Evolutionary conservation across 495 filamentous ascomycete species (phyloP).

Genomic region (Xylaria intraflava): DNA sequence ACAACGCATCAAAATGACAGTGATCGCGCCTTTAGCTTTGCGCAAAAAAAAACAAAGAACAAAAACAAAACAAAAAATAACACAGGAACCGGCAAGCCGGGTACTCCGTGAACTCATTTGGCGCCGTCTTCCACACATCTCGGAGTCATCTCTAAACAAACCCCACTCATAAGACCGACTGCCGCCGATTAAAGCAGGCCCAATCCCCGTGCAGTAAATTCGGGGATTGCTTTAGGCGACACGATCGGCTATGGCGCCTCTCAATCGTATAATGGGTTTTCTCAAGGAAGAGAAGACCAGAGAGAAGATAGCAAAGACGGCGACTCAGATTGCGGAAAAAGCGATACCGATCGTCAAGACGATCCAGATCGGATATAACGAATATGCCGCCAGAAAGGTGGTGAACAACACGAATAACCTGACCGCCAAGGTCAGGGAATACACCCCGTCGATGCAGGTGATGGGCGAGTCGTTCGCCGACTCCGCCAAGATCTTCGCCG

Average conservation of each 20-base stretch:
- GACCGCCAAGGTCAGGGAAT: neutral
- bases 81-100: neutral
- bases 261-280: neutral
- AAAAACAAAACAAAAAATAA: neutral
- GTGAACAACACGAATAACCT: neutral
- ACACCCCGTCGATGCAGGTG: constrained; percentile 19
- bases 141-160: neutral
- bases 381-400: neutral
- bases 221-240: neutral
- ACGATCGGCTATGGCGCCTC: neutral
- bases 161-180: neutral
- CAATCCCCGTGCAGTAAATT: neutral
- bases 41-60: neutral
- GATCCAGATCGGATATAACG: constrained; percentile 1
- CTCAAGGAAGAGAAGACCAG: neutral
- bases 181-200: neutral
- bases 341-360: constrained; percentile 8
- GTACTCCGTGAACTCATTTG: neutral
- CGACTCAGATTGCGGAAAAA: neutral
- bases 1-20: neutral
- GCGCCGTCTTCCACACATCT: neutral
- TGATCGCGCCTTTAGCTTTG: neutral
- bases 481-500: constrained; percentile 9
- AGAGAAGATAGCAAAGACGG: neutral
- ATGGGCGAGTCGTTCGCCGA: constrained; percentile 18